phyloP scores from a whole-genome alignment of 305 asterid species.

The Fraxinus sp. region DNA sequence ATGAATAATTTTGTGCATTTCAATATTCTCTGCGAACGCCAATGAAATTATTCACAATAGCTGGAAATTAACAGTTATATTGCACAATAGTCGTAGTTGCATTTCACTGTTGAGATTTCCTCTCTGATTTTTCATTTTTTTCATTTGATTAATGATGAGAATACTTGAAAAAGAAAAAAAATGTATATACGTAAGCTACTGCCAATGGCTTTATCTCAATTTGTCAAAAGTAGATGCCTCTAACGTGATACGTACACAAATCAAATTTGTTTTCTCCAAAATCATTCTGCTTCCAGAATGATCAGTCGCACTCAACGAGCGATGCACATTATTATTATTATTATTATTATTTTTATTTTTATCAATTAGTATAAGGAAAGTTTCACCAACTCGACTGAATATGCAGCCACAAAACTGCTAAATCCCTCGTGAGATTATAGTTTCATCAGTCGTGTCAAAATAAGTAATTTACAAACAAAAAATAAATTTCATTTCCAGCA shows the following conservation, averaged over 20 bases:
- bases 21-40: constrained; percentile 37
- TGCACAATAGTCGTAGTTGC: neutral
- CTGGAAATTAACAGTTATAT: constrained; percentile 37
- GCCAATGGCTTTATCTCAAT: neutral
- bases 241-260: neutral
- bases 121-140: neutral
- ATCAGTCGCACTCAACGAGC: neutral
- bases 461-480: neutral
- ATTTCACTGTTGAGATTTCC: neutral
- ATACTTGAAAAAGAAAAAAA: neutral
- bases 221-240: constrained; percentile 6
- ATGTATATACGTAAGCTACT: neutral
- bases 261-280: neutral
- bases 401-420: neutral
- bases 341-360: no score
- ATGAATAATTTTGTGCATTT: constrained; percentile 33
- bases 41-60: constrained; percentile 45
- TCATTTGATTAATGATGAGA: neutral
- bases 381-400: neutral
- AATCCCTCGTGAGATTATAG: neutral
- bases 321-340: neutral
- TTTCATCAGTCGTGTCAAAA: neutral
- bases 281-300: neutral
- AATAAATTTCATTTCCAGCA: neutral
- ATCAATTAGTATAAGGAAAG: neutral